phyloP scores from a whole-genome alignment of 2,329 filamentous ascomycete genomes.

The Laburnicola sp. region DNA sequence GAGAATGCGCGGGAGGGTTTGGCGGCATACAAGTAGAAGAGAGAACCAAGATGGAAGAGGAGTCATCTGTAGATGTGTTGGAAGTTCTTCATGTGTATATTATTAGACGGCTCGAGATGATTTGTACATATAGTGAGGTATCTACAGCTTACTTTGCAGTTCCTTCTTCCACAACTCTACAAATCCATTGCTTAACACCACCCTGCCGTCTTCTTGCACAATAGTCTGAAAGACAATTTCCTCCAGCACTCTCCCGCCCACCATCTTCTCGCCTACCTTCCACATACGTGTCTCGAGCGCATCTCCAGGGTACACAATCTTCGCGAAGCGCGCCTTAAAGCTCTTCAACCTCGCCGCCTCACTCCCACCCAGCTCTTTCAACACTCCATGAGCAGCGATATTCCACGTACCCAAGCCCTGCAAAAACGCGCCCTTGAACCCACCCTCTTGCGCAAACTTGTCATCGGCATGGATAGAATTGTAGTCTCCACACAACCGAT shows the following conservation, averaged over 20 bases:
- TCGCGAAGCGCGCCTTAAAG: slow-evolving; percentile 53
- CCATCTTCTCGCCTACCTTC: slow-evolving; percentile 40
- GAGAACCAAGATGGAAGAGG: slow-evolving; percentile 19
- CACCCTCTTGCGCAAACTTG: slow-evolving; percentile 48
- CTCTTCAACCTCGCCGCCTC: slow-evolving; percentile 48
- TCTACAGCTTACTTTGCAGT: slow-evolving; percentile 6
- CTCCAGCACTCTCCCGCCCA: slow-evolving; percentile 36
- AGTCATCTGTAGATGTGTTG: slow-evolving; percentile 12
- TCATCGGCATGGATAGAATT: slow-evolving; percentile 54
- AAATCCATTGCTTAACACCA: slow-evolving; percentile 36
- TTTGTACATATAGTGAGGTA: not conserved
- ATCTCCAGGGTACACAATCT: slow-evolving; percentile 54
- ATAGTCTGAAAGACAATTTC: slow-evolving; percentile 49
- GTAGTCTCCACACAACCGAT: slow-evolving; percentile 54
- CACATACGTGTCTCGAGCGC: slow-evolving; percentile 51
- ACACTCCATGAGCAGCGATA: slow-evolving; percentile 50
- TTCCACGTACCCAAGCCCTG: slow-evolving; percentile 56
- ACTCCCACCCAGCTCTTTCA: slow-evolving; percentile 47
- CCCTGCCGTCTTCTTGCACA: slow-evolving; percentile 45
- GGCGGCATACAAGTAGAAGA: slow-evolving; percentile 24
- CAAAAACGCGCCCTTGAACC: slow-evolving; percentile 53
- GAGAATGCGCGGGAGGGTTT: slow-evolving; percentile 22
- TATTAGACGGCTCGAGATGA: no score
- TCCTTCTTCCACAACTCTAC: slow-evolving; percentile 10
- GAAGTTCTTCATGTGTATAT: not conserved